Evolutionary conservation across 192 early-diverging fungal species (phyloP), one percentile per base, ranked within the genome.

Genomic region (Podila verticillata): DNA sequence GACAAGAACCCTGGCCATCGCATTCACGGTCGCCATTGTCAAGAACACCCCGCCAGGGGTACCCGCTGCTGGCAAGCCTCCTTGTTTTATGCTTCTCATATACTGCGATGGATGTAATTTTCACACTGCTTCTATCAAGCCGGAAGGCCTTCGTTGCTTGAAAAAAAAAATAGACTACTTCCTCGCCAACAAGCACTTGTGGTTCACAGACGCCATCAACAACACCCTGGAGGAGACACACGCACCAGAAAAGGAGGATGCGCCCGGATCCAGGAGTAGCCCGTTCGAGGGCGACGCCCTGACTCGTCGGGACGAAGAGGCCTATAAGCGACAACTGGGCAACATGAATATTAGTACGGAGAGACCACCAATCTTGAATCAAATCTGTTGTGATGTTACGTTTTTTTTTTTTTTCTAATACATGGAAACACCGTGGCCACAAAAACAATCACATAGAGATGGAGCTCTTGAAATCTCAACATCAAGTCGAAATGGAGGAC

Each of bases 371-470:
- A 47, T 12, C 17, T 1, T 24, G 7, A 47, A 54, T 54, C 51
- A 1, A 54, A 3, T 17, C 6, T n/a, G 9, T 54, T 12, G 51
- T 26, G 0, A 0, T 2, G 0, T 24, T 8, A 22, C 15, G 49
- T 24, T 51, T 51, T 15, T 0, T 54, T 0, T 17, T 19, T 7
- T 7, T 24, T 7, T n/a, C 20, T 24, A 1, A 54, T n/a, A n/a
- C 4, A 17, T 24, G 24, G 44, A 47, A 47, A 54, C 22, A 26
- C 17, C 17, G 22, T 26, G 22, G 8, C 20, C 20, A 54, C 51
- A n/a, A 54, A 54, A n/a, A n/a, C n/a, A n/a, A n/a, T n/a, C n/a
- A n/a, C 22, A 7, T 54, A 54, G 51, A 54, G 51, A 54, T 54
- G n/a, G 24, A 54, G 51, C 51, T 54, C 8, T 54, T 54, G 10